Evolutionary conservation across 2,329 filamentous ascomycete genomes (phyloP).

Genomic region (Purpureocillium takamizusanense): DNA sequence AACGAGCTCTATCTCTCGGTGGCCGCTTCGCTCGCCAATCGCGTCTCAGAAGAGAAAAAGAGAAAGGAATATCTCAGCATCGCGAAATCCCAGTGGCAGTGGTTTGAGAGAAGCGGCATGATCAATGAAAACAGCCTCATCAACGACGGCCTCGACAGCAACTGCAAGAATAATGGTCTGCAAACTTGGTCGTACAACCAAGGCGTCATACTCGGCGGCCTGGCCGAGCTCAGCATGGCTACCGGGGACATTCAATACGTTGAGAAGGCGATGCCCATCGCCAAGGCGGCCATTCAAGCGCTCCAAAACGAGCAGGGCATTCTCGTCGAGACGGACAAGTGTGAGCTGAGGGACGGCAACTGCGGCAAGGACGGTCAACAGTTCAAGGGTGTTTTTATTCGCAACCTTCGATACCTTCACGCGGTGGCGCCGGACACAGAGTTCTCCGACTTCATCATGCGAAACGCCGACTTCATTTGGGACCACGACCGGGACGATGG

Average conservation of each 20-base stretch:
- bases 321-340: constrained; percentile 28
- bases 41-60: constrained; percentile 26
- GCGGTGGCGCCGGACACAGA: constrained; percentile 34
- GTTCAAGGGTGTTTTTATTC: constrained; percentile 65
- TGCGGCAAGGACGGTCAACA: constrained; percentile 45
- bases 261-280: constrained; percentile 35
- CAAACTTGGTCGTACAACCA: constrained; percentile 50
- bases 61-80: constrained; percentile 34
- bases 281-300: constrained; percentile 38
- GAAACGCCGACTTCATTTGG: constrained; percentile 61
- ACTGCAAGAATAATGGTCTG: constrained; percentile 42
- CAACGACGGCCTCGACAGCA: constrained; percentile 41
- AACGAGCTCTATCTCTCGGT: constrained; percentile 50
- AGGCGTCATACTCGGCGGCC: constrained; percentile 45
- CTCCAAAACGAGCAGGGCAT: constrained; percentile 36
- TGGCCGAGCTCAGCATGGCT: constrained; percentile 40
- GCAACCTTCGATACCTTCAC: constrained; percentile 54
- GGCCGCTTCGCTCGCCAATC: constrained; percentile 42
- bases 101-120: constrained; percentile 41
- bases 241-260: constrained; percentile 33
- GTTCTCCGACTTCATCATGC: constrained; percentile 46
- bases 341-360: constrained; percentile 21
- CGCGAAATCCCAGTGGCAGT: constrained; percentile 41
- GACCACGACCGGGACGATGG: constrained; percentile 39
- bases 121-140: constrained; percentile 41